These are phyloP conservation scores for Camelina neglecta DNA, from an alignment of 345 rosid species.

Conservation along the genomic window DNA sequence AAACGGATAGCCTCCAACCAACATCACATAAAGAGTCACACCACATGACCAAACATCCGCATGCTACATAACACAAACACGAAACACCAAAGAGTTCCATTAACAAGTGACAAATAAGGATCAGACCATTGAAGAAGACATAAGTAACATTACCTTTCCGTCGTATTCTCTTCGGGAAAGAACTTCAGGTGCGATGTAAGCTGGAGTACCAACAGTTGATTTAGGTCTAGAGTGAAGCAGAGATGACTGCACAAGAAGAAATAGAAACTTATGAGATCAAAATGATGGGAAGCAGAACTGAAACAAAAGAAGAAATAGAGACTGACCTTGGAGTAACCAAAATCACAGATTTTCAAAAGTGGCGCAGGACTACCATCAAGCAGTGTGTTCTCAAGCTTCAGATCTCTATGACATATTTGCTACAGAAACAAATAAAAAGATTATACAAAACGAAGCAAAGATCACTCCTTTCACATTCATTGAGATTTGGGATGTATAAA, in stretches of 20 bases:
- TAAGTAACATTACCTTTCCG: conserved; percentile 62
- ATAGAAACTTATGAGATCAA: conserved; percentile 11
- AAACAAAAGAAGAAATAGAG: background rate
- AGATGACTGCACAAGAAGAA: conserved; percentile 62
- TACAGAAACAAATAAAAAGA: conserved; percentile 36
- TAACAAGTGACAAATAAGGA: conserved; percentile 6
- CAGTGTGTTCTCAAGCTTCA: conserved; percentile 89
- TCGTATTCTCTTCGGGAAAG: conserved; percentile 84
- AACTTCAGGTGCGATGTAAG: conserved; percentile 93
- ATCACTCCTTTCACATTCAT: background rate
- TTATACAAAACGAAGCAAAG: conserved; percentile 12
- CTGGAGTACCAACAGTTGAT: conserved; percentile 95
- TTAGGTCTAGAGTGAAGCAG: conserved; percentile 90
- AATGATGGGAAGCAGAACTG: background rate
- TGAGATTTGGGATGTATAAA: background rate
- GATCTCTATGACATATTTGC: conserved; percentile 98
- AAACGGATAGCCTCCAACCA: conserved; percentile 94
- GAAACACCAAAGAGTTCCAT: conserved; percentile 23
- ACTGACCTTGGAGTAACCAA: conserved; percentile 89
- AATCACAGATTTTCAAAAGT: conserved; percentile 87
- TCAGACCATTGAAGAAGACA: conserved; percentile 16
- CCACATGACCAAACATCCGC: conserved; percentile 99
- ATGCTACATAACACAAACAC: conserved; percentile 50
- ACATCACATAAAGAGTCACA: conserved; percentile 92
- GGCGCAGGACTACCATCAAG: conserved; percentile 95